These are phyloP conservation scores for Talaromyces stipitatus DNA, from an alignment of 495 filamentous ascomycete species.

Conservation along the genomic window DNA sequence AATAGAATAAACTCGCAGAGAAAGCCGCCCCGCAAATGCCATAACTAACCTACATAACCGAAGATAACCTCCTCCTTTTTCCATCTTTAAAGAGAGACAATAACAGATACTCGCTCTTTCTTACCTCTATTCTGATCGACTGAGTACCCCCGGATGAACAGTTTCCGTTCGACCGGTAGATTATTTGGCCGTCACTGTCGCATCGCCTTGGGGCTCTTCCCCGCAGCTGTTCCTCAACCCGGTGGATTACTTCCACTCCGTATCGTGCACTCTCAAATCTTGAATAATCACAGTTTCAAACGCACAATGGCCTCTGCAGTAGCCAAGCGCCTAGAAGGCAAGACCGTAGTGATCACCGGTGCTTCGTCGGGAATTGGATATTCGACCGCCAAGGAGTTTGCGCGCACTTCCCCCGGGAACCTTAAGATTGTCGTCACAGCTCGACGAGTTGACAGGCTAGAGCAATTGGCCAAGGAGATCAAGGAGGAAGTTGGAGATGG, in stretches of 20 bases:
- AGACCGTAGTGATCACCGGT: slow-evolving; percentile 88
- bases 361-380: slow-evolving; percentile 90
- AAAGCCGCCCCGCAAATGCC: neutral
- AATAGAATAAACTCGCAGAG: neutral
- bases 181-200: neutral
- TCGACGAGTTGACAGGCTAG: slow-evolving; percentile 68
- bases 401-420: slow-evolving; percentile 69
- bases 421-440: slow-evolving; percentile 86
- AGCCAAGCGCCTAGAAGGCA: slow-evolving; percentile 82
- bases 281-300: slow-evolving; percentile 6
- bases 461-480: slow-evolving; percentile 71
- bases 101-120: neutral
- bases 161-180: neutral
- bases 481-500: slow-evolving; percentile 69
- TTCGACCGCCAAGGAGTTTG: slow-evolving; percentile 85
- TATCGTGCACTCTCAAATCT: neutral
- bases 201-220: neutral
- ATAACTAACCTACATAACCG: neutral
- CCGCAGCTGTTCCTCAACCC: neutral
- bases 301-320: slow-evolving; percentile 69
- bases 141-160: neutral
- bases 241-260: neutral
- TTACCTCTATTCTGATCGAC: neutral
- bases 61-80: too few relatives aligned
- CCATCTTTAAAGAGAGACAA: too few relatives aligned